Evolutionary conservation across 306 rosid genomes (phyloP), one percentile per base, ranked within the genome.

Genomic region (Cucurbita argyrosperma): DNA sequence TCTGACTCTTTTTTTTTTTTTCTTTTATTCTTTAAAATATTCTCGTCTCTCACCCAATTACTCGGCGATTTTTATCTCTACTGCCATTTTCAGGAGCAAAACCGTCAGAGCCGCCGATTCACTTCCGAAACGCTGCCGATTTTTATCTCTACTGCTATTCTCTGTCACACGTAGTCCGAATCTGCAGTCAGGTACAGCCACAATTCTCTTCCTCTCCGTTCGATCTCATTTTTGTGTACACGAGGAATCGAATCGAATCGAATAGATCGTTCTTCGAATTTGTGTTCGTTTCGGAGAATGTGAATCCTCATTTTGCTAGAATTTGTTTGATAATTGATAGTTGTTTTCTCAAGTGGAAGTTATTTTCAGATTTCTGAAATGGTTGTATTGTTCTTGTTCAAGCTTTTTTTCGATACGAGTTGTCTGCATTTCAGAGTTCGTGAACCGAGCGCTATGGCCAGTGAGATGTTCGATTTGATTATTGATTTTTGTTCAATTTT

Each of bases 71-170:
- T 46, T 68, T 68, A 46, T 35, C 73, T 46, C 40, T 43, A 43
- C 72, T 43, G 54, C 38, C 38, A 43, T 66, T 66, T 26, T 23
- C 56, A 68, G 56, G 56, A 68, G 42, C 21, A 30, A 46, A 68
- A 21, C 21, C 73, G 74, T 26, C 74, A 47, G 57, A 68, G 43
- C 73, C 56, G 56, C 73, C 73, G 73, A 68, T 46, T 68, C 55
- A 68, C 73, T 47, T 9, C 12, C 72, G 40, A 46, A 37, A 46
- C 19, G 10, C 55, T 30, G 72, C 55, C 72, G 72, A 67, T 67
- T 67, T 43, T 2, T 43, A 6, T 43, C 46, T 43, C 46, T 43
- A 8, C 10, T 10, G 8, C 47, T 43, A 3, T 43, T 65, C 16
- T 42, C 53, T 60, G 66, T 14, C 66, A 13, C 42, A 66, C 39